Evolutionary conservation across 2,329 filamentous ascomycete species (phyloP).

Genomic region (Xylariomycetidae sp.): DNA sequence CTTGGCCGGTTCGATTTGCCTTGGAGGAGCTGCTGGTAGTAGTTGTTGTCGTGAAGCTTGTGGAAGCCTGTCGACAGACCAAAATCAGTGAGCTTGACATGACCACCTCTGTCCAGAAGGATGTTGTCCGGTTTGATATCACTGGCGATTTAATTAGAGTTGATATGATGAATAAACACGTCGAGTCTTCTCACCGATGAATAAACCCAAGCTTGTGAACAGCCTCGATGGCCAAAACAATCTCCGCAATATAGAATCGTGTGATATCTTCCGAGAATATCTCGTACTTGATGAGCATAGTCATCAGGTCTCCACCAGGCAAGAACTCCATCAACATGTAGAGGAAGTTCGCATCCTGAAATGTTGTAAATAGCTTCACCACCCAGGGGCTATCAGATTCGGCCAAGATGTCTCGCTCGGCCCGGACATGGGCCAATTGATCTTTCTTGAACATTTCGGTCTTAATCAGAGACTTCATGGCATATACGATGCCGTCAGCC

Average conservation of each 20-base stretch:
- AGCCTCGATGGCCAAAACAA: slow-evolving; percentile 95
- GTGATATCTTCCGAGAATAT: slow-evolving; percentile 99
- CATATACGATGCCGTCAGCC: slow-evolving; percentile 94
- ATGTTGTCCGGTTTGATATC: slow-evolving; percentile 99
- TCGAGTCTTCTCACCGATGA: slow-evolving; percentile 66
- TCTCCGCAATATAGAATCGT: slow-evolving; percentile 97
- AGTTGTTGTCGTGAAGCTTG: slow-evolving; percentile 95
- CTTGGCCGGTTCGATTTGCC: slow-evolving; percentile 67
- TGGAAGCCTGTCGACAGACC: slow-evolving; percentile 97
- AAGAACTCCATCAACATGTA: slow-evolving; percentile 99
- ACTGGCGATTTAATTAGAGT: slow-evolving; percentile 56
- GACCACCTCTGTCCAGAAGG: slow-evolving; percentile 86
- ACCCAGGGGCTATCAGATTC: slow-evolving; percentile 99
- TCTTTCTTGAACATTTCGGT: slow-evolving; percentile 99
- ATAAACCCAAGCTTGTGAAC: slow-evolving; percentile 98
- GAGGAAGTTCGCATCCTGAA: slow-evolving; percentile 92
- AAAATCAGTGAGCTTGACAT: slow-evolving; percentile 98
- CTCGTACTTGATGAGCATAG: slow-evolving; percentile 99
- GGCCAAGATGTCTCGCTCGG: slow-evolving; percentile 94
- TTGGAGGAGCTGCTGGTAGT: slow-evolving; percentile 94
- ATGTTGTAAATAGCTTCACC: slow-evolving; percentile 96
- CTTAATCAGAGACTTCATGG: slow-evolving; percentile 97
- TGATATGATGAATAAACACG: not conserved
- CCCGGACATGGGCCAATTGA: slow-evolving; percentile 93
- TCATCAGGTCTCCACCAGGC: slow-evolving; percentile 97